A percentile compares a stretch with the other conserved stretches of the same genome.
phyloP scores from a whole-genome alignment of 345 rosid genomes.

The Syzygium aromaticum region DNA sequence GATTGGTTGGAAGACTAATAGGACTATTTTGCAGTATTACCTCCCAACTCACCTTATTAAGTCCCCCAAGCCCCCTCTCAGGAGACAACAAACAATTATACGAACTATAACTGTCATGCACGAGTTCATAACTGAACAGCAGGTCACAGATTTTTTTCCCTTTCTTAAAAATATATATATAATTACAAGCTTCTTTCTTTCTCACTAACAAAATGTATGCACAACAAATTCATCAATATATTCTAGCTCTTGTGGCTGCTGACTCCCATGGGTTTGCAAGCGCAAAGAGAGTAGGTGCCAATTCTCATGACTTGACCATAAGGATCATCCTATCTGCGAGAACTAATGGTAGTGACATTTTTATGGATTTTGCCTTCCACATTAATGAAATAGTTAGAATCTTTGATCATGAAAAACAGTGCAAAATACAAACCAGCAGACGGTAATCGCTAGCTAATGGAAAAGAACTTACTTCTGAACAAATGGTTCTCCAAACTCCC shows the following conservation, averaged over 20 bases:
- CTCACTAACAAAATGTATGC: neutral
- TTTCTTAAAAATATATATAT: neutral
- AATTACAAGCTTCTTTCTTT: neutral
- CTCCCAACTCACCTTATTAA: neutral
- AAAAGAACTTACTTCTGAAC: conserved; percentile 55
- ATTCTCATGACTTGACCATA: neutral
- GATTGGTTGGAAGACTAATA: neutral
- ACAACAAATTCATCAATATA: neutral
- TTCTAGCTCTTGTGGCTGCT: neutral
- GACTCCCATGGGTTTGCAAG: neutral
- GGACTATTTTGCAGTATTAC: neutral
- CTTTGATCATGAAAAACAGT: neutral
- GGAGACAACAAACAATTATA: neutral
- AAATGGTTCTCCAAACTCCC: conserved; percentile 89
- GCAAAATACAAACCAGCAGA: neutral
- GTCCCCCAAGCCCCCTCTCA: neutral
- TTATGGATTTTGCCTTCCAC: neutral
- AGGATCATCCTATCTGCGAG: neutral
- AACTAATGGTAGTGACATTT: neutral
- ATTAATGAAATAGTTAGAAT: neutral
- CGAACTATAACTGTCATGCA: neutral
- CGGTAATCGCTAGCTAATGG: neutral
- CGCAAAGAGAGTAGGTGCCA: neutral
- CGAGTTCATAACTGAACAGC: neutral
- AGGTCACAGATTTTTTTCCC: neutral